Evolutionary conservation across 441 rosid species (phyloP), one percentile per base, ranked within the genome.

Genomic region (Metrosideros polymorpha): DNA sequence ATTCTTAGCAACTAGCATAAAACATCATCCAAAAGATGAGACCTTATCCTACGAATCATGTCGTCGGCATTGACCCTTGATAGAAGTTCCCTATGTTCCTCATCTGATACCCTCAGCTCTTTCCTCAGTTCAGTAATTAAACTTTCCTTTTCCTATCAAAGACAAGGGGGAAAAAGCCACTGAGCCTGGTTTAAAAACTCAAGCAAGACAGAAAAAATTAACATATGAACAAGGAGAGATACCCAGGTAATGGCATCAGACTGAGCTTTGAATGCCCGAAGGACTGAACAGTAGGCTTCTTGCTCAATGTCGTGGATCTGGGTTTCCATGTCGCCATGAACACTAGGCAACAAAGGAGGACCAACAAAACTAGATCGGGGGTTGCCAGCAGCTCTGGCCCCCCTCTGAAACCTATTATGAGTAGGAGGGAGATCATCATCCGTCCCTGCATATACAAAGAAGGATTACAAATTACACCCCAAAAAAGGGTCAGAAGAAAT

Each of bases 241-340:
- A 98, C 99, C 99, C 99, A 98, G 86, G 99, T 92, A 85, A 98
- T 92, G 88, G 98, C 99, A 92, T 98, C 99, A 43, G 99, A 98
- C 88, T 95, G 99, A 88, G 99, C 99, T 94, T 94, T 96, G 92
- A 98, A 98, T 51, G 99, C 99, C 83, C 99, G 95, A 84, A 98
- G 92, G 76, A 98, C 94, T 6, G 99, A 93, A 89, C 93, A 89
- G 87, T 98, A 98, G 18, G 99, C 98, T 89, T 98, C 99, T 91
- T 96, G 99, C 91, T 98, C 99, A 83, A 98, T 94, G 87, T 89
- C 91, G 92, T 98, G 99, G 88, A 98, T 97, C 89, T 96, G 98
- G 87, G 96, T 94, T 94, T 95, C 99, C 99, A 98, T 97, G 88
- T 98, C 99, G 75, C 90, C 92, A 53, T 95, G 97, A 89, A 94